Conservation (phyloP, 2,329 filamentous ascomycete genomes). For the Gnomoniopsis sp. region DNA sequence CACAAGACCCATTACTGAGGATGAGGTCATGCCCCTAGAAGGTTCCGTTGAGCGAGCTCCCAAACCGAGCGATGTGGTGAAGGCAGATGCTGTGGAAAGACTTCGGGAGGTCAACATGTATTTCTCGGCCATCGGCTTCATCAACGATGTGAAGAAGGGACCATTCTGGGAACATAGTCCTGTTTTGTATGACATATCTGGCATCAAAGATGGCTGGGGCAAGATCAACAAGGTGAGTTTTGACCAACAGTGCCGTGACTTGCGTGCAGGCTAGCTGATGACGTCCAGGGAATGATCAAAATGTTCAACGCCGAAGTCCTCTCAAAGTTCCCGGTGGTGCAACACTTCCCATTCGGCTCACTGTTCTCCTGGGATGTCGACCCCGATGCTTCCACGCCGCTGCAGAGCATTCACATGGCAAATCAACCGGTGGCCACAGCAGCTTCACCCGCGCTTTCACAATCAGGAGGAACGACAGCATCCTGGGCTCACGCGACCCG, state of each 20-base stretch:
- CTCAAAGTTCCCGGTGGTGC: conserved; percentile 96
- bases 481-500: conserved; percentile 42
- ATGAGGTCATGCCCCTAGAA: conserved; percentile 67
- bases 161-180: conserved; percentile 98
- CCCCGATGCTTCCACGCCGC: conserved; percentile 50
- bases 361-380: conserved; percentile 75
- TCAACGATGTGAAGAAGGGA: conserved; percentile 92
- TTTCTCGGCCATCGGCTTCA: conserved; percentile 93
- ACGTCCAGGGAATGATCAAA: conserved; percentile 85
- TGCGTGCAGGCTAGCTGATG: neutral
- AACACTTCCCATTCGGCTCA: conserved; percentile 84
- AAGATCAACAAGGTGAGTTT: conserved; percentile 81
- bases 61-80: conserved; percentile 66
- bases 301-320: conserved; percentile 98
- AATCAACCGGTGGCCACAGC: conserved; percentile 44
- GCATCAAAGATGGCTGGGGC: conserved; percentile 89
- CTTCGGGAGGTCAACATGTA: conserved; percentile 76
- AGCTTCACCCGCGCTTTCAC: conserved; percentile 24
- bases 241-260: neutral
- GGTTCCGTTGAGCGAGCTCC: conserved; percentile 73
- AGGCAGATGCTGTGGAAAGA: conserved; percentile 59
- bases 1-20: conserved; percentile 66
- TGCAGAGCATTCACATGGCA: conserved; percentile 53
- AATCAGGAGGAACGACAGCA: conserved; percentile 35
- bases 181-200: conserved; percentile 90